Percentiles rank a stretch among this genome's conserved stretches.
phyloP scores from a whole-genome alignment of 306 rosid genomes.

The Castanopsis chinensis region DNA sequence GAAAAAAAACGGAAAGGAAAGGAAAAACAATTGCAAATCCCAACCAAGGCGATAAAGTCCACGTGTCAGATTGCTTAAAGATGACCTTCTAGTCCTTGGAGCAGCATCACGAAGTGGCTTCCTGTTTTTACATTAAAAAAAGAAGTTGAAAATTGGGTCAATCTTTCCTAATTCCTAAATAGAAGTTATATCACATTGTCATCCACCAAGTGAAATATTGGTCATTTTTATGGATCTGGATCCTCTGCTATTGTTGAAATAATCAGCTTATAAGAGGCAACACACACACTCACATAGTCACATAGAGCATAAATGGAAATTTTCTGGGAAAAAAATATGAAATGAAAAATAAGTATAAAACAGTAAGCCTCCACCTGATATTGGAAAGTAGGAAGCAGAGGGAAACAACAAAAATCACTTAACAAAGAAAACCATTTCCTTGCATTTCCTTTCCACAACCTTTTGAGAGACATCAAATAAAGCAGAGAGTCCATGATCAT shows the following conservation, averaged over 20 bases:
- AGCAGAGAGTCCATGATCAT: background rate
- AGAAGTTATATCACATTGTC: background rate
- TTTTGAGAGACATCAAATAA: background rate
- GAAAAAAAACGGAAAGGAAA: background rate
- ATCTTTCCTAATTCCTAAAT: background rate
- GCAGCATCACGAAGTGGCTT: conserved; percentile 32
- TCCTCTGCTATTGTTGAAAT: background rate
- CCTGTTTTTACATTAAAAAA: conserved; percentile 16
- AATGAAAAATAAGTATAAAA: background rate
- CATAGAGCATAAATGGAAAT: background rate
- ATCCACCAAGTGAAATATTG: no score
- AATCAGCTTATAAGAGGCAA: background rate
- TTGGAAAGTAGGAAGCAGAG: background rate
- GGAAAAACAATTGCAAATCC: background rate
- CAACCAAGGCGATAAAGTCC: conserved; percentile 51
- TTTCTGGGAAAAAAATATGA: background rate
- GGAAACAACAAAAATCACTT: background rate
- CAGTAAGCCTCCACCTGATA: background rate
- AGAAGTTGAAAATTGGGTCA: background rate
- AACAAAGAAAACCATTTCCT: background rate
- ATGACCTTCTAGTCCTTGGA: conserved; percentile 50
- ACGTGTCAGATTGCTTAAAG: conserved; percentile 48
- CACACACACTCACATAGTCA: no score
- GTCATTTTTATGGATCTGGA: no score
- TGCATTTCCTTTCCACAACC: background rate